phyloP scores from a whole-genome alignment of 257 asterid genomes.

The Lycium barbarum region DNA sequence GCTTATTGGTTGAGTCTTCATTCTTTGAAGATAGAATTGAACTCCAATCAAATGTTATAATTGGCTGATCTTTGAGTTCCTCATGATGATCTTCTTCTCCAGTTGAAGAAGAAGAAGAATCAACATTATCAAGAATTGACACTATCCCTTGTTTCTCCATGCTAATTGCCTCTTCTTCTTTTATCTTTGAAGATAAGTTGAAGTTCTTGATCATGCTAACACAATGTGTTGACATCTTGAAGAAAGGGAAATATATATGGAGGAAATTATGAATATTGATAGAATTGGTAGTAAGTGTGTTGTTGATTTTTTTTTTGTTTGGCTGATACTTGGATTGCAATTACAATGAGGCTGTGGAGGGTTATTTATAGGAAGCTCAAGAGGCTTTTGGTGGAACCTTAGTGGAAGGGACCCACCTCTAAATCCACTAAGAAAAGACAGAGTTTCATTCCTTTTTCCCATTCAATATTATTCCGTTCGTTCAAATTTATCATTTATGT shows the following conservation, averaged over 20 bases:
- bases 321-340: conserved; percentile 43
- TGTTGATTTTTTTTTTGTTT: conserved; percentile 26
- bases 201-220: conserved; percentile 27
- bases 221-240: conserved; percentile 34
- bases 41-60: conserved; percentile 58
- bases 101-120: conserved; percentile 33
- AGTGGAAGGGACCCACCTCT: conserved; percentile 51
- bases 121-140: too few species aligned
- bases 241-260: background rate
- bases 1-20: conserved; percentile 32
- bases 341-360: conserved; percentile 39
- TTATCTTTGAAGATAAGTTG: conserved; percentile 24
- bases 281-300: conserved; percentile 29
- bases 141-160: conserved; percentile 30
- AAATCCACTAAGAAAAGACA: too few species aligned
- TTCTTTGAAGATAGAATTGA: conserved; percentile 52
- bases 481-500: too few species aligned
- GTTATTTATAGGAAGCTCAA: conserved; percentile 68
- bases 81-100: conserved; percentile 18
- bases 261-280: conserved; percentile 5
- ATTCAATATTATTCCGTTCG: too few species aligned
- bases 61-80: conserved; percentile 36
- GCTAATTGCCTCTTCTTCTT: conserved; percentile 30
- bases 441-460: too few species aligned
- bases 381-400: conserved; percentile 43